These are phyloP conservation scores for Trametes versicolor DNA, from an alignment of 1,284 basidiomycete species.

Conservation along the genomic window DNA sequence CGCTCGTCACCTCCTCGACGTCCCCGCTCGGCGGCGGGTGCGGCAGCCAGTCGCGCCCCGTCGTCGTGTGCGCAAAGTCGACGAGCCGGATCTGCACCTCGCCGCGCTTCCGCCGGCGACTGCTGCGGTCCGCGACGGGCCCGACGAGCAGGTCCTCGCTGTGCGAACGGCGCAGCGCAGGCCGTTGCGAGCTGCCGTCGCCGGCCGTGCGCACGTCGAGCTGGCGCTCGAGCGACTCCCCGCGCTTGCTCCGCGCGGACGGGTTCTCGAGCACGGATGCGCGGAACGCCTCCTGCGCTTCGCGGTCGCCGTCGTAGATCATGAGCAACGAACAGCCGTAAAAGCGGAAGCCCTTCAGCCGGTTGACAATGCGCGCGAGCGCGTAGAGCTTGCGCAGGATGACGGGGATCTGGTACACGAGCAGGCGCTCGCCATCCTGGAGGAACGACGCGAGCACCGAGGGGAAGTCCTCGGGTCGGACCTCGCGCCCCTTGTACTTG, in stretches of 20 bases:
- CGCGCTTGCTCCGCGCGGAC: constrained; percentile 76
- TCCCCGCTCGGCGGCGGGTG: constrained; percentile 59
- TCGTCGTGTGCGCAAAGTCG: constrained; percentile 99
- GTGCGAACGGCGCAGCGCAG: constrained; percentile 71
- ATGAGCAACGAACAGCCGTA: constrained; percentile 97
- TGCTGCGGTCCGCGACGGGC: constrained; percentile 67
- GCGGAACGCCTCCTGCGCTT: constrained; percentile 82
- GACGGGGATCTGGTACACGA: constrained; percentile 92
- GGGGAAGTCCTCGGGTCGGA: constrained; percentile 88
- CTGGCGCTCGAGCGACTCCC: constrained; percentile 77
- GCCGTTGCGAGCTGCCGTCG: constrained; percentile 38
- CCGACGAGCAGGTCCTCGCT: constrained; percentile 80
- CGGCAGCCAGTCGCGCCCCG: constrained; percentile 90
- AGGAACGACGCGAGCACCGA: constrained; percentile 87
- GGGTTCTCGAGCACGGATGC: constrained; percentile 70
- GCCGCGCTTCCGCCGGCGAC: constrained; percentile 77
- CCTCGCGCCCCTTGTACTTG: constrained; percentile 96
- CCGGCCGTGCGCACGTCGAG: constrained; percentile 28
- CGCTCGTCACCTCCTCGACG: constrained; percentile 61
- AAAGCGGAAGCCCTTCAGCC: constrained; percentile 93
- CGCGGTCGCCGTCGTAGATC: constrained; percentile 96
- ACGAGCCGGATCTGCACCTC: constrained; percentile 97
- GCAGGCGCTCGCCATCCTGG: constrained; percentile 82
- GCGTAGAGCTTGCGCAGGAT: constrained; percentile 93
- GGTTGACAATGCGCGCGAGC: constrained; percentile 91